Conservation (phyloP, 1,284 basidiomycete species). For the Cystobasidium pallidum region DNA sequence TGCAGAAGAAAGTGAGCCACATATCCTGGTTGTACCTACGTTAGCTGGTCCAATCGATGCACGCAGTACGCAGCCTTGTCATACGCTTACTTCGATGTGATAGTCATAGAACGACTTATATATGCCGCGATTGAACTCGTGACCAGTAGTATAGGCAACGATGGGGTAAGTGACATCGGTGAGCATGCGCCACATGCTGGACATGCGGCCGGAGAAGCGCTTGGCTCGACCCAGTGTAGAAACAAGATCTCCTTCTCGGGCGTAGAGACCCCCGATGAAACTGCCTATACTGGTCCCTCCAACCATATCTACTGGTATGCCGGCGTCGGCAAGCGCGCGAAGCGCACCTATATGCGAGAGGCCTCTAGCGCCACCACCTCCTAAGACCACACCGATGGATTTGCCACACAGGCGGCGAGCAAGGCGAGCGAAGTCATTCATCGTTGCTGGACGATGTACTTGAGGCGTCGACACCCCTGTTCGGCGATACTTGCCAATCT, state of each 20-base stretch:
- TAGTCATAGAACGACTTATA: slow-evolving; percentile 90
- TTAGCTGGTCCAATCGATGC: neutral
- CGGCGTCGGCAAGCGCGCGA: slow-evolving; percentile 85
- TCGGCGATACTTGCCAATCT: slow-evolving; percentile 82
- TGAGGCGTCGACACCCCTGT: slow-evolving; percentile 64
- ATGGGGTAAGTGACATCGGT: slow-evolving; percentile 97
- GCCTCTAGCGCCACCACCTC: slow-evolving; percentile 93
- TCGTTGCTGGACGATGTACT: slow-evolving; percentile 69
- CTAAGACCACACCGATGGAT: slow-evolving; percentile 90
- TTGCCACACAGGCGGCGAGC: slow-evolving; percentile 89
- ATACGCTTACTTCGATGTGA: slow-evolving; percentile 71
- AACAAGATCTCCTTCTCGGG: slow-evolving; percentile 87
- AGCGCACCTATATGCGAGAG: slow-evolving; percentile 91
- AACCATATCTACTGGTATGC: slow-evolving; percentile 86
- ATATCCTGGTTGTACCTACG: slow-evolving; percentile 64
- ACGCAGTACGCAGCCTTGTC: neutral
- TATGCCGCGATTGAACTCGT: slow-evolving; percentile 80
- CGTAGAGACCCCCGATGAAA: slow-evolving; percentile 94
- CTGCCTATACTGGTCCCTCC: slow-evolving; percentile 86
- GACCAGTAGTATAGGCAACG: slow-evolving; percentile 95
- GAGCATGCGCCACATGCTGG: slow-evolving; percentile 89
- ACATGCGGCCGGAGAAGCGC: slow-evolving; percentile 86
- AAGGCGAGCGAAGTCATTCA: slow-evolving; percentile 89
- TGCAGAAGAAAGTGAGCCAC: slow-evolving; percentile 99
- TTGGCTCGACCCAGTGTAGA: slow-evolving; percentile 85